phyloP scores from a whole-genome alignment of 2,329 filamentous ascomycete species.

The Pestalotiopsis sp. region DNA sequence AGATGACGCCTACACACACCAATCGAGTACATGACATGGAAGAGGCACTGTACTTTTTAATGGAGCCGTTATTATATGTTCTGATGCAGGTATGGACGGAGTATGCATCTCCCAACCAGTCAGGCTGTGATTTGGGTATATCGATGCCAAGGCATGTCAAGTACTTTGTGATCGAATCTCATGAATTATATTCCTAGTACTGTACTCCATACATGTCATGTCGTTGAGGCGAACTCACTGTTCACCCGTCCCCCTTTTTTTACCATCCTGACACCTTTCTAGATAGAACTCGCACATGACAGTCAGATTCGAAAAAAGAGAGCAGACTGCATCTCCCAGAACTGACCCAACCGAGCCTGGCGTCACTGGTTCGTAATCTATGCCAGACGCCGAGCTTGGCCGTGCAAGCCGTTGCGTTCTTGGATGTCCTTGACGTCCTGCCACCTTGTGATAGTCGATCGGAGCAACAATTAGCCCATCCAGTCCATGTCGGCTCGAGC shows the following conservation, averaged over 20 bases:
- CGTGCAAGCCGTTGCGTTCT: not conserved
- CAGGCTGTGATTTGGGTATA: too few species aligned
- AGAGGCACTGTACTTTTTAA: not conserved
- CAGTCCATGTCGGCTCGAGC: not conserved
- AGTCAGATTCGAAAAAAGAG: too few species aligned
- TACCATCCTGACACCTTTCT: too few species aligned
- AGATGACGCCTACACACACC: not conserved
- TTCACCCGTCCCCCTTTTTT: too few species aligned
- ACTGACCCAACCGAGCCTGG: not conserved
- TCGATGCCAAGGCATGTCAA: too few species aligned
- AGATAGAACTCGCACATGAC: not conserved
- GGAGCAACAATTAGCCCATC: constrained; percentile 7
- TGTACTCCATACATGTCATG: too few species aligned
- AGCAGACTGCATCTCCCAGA: not conserved
- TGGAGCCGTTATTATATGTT: not conserved
- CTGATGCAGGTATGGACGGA: too few species aligned
- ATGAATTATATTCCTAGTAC: too few species aligned
- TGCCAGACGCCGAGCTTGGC: not conserved
- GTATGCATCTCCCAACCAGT: too few species aligned
- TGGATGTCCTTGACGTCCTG: not conserved
- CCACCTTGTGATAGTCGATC: not conserved
- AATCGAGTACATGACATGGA: not conserved
- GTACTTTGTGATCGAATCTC: too few species aligned
- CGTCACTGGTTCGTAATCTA: not conserved
- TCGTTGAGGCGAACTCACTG: too few species aligned